Percentiles rank a stretch among this genome's conserved stretches.
Conservation (phyloP, 2,329 filamentous ascomycete species). For the Huntiella omanensis region DNA sequence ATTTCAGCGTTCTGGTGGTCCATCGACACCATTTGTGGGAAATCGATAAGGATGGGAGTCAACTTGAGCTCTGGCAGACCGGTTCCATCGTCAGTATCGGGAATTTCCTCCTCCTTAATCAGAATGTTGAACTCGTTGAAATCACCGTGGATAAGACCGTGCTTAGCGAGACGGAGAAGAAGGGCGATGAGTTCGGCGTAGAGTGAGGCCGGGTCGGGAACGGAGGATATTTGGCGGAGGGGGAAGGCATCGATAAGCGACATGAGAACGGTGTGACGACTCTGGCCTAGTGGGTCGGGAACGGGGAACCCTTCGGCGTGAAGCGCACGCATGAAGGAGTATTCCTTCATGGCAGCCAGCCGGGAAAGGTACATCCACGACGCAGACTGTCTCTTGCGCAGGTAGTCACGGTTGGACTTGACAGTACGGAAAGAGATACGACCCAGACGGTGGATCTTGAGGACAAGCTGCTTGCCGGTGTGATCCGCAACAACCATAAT, state of each 20-base stretch:
- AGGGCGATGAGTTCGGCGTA: constrained; percentile 84
- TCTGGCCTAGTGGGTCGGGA: constrained; percentile 72
- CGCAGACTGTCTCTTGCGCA: constrained; percentile 57
- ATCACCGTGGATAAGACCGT: constrained; percentile 89
- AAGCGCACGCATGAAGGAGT: constrained; percentile 80
- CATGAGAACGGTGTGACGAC: constrained; percentile 93
- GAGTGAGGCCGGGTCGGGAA: constrained; percentile 66
- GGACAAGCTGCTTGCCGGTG: constrained; percentile 55
- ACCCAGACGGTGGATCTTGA: constrained; percentile 91
- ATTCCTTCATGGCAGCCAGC: constrained; percentile 85
- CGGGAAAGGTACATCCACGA: constrained; percentile 98
- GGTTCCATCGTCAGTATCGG: constrained; percentile 21
- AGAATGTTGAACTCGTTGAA: constrained; percentile 99
- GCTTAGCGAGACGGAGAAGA: constrained; percentile 63
- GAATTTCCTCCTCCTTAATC: constrained; percentile 31
- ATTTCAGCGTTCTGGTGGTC: constrained; percentile 86
- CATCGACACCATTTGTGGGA: constrained; percentile 94
- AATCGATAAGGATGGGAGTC: constrained; percentile 81
- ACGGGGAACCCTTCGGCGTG: constrained; percentile 73
- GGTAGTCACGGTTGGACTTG: constrained; percentile 88
- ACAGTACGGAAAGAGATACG: constrained; percentile 94
- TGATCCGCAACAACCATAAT: constrained; percentile 84
- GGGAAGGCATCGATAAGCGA: constrained; percentile 81
- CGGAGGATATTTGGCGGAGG: constrained; percentile 65
- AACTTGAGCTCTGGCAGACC: constrained; percentile 22